Percentiles rank a stretch among this genome's conserved stretches.
Evolutionary conservation across 75 land plant genomes (phyloP).

Genomic region (Ceratopteris richardii): DNA sequence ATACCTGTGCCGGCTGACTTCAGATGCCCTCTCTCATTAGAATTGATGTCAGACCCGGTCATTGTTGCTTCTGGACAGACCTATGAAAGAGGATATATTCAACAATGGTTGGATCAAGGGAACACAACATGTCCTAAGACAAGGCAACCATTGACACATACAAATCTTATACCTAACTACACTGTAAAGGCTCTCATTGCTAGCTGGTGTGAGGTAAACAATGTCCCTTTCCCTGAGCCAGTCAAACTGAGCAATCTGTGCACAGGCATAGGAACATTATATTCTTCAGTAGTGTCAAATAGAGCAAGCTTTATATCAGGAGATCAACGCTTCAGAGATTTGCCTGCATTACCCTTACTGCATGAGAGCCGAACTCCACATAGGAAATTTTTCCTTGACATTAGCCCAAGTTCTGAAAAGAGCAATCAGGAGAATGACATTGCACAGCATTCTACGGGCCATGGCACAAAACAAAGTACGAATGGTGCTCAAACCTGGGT

Average conservation of each 20-base stretch:
- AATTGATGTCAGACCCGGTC: constrained; percentile 80
- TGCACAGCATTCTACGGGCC: not conserved
- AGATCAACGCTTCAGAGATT: too few species aligned
- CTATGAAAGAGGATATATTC: constrained; percentile 60
- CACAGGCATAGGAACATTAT: not conserved
- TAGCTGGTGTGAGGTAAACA: constrained; percentile 70
- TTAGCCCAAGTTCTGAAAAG: not conserved
- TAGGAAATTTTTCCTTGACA: too few species aligned
- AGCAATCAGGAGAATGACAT: not conserved
- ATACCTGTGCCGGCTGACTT: constrained; percentile 73
- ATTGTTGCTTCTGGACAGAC: constrained; percentile 90
- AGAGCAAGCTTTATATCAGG: too few species aligned
- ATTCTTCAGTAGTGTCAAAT: not conserved
- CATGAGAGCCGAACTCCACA: not conserved
- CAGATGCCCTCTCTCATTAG: constrained; percentile 71
- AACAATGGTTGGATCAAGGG: constrained; percentile 73
- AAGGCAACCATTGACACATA: constrained; percentile 46
- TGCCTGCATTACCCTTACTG: not conserved
- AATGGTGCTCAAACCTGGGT: not conserved
- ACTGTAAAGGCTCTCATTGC: constrained; percentile 76
- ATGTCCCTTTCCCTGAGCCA: constrained; percentile 59
- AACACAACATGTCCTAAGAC: constrained; percentile 64
- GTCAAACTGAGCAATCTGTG: constrained; percentile 3
- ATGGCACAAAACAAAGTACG: too few species aligned
- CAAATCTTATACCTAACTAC: constrained; percentile 68